Evolutionary conservation across 2,329 filamentous ascomycete genomes (phyloP).

Genomic region (Pseudogymnoascus sp.): DNA sequence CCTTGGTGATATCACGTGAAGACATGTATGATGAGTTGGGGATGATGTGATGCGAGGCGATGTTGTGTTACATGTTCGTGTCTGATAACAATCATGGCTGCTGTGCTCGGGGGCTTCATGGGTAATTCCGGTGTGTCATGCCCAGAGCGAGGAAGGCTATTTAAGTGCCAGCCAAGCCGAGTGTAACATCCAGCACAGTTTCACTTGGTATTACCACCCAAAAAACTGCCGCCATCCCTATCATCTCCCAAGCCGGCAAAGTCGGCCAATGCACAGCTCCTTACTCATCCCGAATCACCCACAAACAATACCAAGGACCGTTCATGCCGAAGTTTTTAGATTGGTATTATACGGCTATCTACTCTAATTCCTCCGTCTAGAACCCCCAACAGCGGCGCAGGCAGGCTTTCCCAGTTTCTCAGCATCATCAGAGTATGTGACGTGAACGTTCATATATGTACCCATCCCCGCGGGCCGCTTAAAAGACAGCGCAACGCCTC

Average conservation of each 20-base stretch:
- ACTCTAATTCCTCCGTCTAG: background rate
- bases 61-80: background rate
- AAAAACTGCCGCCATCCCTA: background rate
- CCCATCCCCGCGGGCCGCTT: background rate
- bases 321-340: background rate
- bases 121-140: background rate
- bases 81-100: background rate
- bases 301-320: background rate
- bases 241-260: background rate
- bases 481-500: background rate
- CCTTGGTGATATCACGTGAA: background rate
- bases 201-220: background rate
- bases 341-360: constrained; percentile 3
- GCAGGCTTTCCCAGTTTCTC: background rate
- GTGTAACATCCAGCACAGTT: background rate
- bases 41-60: background rate
- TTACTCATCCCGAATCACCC: background rate
- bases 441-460: background rate
- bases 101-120: background rate
- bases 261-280: background rate
- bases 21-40: background rate
- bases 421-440: constrained; percentile 1
- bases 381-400: background rate
- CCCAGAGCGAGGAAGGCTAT: background rate
- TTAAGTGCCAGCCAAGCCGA: background rate